Conservation (phyloP, 345 rosid genomes). For the Cochlearia excelsa region DNA sequence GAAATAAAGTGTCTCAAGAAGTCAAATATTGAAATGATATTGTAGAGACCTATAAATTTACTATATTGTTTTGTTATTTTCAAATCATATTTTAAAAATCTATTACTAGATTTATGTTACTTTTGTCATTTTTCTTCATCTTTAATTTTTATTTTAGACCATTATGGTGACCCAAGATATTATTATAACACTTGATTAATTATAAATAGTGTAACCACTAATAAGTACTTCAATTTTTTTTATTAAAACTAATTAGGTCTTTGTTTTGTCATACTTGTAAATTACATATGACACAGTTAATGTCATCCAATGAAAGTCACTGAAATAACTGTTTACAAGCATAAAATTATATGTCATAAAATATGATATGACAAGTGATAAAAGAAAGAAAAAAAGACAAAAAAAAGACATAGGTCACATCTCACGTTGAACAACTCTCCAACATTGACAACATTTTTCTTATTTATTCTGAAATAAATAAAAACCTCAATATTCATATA, state of each 20-base stretch:
- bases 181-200: too few species aligned
- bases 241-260: too few species aligned
- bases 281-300: too few species aligned
- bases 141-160: too few species aligned
- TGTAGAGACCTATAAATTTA: slow-evolving; percentile 33
- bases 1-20: slow-evolving; percentile 11
- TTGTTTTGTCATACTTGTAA: too few species aligned
- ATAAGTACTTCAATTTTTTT: too few species aligned
- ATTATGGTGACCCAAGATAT: too few species aligned
- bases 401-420: slow-evolving; percentile 29
- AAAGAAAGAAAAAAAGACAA: neutral
- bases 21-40: slow-evolving; percentile 37
- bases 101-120: slow-evolving; percentile 30
- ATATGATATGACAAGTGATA: slow-evolving; percentile 34
- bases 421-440: slow-evolving; percentile 37
- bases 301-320: too few species aligned
- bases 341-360: slow-evolving; percentile 26
- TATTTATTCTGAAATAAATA: slow-evolving; percentile 13
- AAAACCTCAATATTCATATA: slow-evolving; percentile 21
- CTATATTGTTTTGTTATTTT: slow-evolving; percentile 25
- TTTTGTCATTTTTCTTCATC: slow-evolving; percentile 13
- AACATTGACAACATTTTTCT: slow-evolving; percentile 32
- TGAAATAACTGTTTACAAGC: slow-evolving; percentile 5
- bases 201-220: too few species aligned
- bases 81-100: slow-evolving; percentile 19